Evolutionary conservation across 176 grass and related monocot species (phyloP), one percentile per base, ranked within the genome.

Genomic region (Musa acuminata): DNA sequence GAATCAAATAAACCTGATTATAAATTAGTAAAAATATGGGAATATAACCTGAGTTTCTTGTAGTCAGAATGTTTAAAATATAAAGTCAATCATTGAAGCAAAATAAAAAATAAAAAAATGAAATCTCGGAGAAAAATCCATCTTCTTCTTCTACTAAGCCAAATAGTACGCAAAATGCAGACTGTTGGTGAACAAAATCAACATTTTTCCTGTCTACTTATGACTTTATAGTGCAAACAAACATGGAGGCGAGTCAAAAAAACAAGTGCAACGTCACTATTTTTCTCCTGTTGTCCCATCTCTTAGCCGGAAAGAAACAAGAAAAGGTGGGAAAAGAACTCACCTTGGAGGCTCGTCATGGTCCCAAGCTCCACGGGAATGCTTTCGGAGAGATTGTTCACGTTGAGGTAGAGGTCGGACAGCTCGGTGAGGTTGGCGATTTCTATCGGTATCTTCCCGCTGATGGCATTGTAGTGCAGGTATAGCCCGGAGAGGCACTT

Each of bases 401-500:
- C 88, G 81, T 89, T 77, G 57, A 98, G 88, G 75, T 98, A 98
- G 69, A 98, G 85, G 75, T 98, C 90, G 71, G 83, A 86, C 60
- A 98, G 90, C n/a, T 24, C 60, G 17, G 68, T 52, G 25, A 98
- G 82, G 4, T 10, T 72, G 0, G 75, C 82, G 58, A 98, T 82
- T 82, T 89, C 90, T 58, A 51, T 72, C 0, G 95, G 95, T 60
- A 98, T 25, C 72, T 65, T 72, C 13, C 95, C 90, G 48, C 8
- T 85, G 29, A 98, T 81, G 13, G 49, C 60, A 83, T 98, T 98
- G 78, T 98, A 98, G 72, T 98, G 95, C 77, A 98, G 86, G 83
- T 98, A 98, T 2, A 98, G 87, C 1, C 90, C 90, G 0, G 83
- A 88, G 69, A 98, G 89, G 72, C 74, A 78, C 48, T 64, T 75